phyloP scores from a whole-genome alignment of 345 rosid species.

The Trapa incisa region DNA sequence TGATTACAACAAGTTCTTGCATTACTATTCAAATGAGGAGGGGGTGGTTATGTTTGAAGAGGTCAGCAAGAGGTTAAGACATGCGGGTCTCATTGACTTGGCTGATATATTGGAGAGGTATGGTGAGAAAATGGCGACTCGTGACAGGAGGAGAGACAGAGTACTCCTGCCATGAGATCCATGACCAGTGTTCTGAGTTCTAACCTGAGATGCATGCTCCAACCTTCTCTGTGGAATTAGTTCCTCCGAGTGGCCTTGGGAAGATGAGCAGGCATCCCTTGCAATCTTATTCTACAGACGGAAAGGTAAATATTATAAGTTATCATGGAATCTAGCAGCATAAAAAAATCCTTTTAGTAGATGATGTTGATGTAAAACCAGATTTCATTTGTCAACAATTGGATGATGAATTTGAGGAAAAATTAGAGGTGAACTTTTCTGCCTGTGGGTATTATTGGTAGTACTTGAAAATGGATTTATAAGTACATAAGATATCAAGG shows the following conservation, averaged over 20 bases:
- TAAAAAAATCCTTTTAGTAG: not conserved
- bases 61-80: slow-evolving; percentile 50
- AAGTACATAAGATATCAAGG: not conserved
- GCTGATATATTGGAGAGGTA: slow-evolving; percentile 69
- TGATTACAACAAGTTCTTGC: slow-evolving; percentile 76
- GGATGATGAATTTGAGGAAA: too few species aligned
- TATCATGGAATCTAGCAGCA: not conserved
- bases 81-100: slow-evolving; percentile 59
- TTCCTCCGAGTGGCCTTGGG: not conserved
- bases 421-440: too few species aligned
- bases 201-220: not conserved
- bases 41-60: slow-evolving; percentile 63
- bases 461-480: too few species aligned
- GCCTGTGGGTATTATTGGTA: too few species aligned
- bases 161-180: slow-evolving; percentile 1
- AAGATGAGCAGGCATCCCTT: too few species aligned
- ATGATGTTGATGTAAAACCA: not conserved
- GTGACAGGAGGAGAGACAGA: slow-evolving; percentile 66
- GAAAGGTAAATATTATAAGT: not conserved
- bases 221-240: not conserved
- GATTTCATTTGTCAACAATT: too few species aligned
- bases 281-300: not conserved
- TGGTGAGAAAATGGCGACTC: slow-evolving; percentile 78
- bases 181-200: not conserved
- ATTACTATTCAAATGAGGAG: slow-evolving; percentile 64